phyloP scores from a whole-genome alignment of 2,329 filamentous ascomycete species.

The Hymenoscyphus repandus region DNA sequence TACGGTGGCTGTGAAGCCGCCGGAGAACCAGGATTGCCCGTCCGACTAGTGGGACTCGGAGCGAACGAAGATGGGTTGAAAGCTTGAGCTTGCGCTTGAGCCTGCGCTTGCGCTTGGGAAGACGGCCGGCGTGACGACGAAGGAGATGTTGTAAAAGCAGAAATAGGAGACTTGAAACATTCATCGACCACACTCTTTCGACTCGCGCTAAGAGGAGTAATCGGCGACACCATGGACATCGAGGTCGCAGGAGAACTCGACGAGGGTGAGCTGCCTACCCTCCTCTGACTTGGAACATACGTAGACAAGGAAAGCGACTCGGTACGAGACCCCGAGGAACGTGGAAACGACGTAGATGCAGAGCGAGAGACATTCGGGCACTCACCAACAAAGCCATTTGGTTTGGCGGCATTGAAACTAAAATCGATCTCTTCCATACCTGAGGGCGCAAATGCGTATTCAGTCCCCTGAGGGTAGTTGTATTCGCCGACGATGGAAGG shows the following conservation, averaged over 20 bases:
- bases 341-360: conserved; percentile 28
- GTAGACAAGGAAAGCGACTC: conserved; percentile 26
- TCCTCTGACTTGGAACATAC: conserved; percentile 23
- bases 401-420: conserved; percentile 36
- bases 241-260: conserved; percentile 7
- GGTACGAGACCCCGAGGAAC: conserved; percentile 24
- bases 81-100: conserved; percentile 9
- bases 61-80: conserved; percentile 19
- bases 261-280: conserved; percentile 7
- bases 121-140: conserved; percentile 24
- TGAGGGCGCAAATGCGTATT: conserved; percentile 27
- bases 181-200: conserved; percentile 19
- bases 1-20: conserved; percentile 20
- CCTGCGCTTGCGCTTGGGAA: too few relatives aligned
- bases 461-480: conserved; percentile 23
- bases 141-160: conserved; percentile 32
- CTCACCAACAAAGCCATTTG: conserved; percentile 42
- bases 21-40: conserved; percentile 20
- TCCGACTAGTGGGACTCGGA: conserved; percentile 20
- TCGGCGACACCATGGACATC: conserved; percentile 25
- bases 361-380: conserved; percentile 34
- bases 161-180: conserved; percentile 34
- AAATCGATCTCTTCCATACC: conserved; percentile 34
- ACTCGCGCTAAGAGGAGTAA: conserved; percentile 22
- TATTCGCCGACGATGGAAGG: conserved; percentile 30